These are phyloP conservation scores for Odonthalia washingtoniensis DNA, from an alignment of 31 red algal genomes.

Conservation along the genomic window DNA sequence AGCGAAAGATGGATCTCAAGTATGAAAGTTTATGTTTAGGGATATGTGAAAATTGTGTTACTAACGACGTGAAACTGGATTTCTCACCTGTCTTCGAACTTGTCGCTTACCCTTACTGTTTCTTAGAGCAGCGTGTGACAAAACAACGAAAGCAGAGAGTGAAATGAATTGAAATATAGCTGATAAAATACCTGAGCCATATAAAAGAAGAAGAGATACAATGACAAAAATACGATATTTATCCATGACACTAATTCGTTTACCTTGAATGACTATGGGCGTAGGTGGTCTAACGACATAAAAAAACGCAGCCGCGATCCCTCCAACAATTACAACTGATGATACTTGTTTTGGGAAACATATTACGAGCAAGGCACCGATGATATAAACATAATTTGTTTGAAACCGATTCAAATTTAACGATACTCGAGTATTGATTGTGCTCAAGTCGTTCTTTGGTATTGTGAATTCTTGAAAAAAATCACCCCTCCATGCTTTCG, in stretches of 20 bases:
- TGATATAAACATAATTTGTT: neutral
- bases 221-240: neutral
- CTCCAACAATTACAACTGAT: neutral
- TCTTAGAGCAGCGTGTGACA: neutral
- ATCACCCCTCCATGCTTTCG: neutral
- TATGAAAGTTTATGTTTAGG: no score
- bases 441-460: neutral
- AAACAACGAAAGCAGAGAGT: constrained; percentile 8
- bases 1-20: no score
- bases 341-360: neutral
- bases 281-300: neutral
- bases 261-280: neutral
- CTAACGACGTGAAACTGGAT: no score
- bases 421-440: neutral
- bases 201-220: neutral
- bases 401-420: neutral
- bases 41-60: no score
- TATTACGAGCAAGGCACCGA: neutral
- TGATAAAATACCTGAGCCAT: neutral
- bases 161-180: neutral
- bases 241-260: neutral
- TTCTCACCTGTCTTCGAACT: no score
- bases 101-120: no score
- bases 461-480: neutral
- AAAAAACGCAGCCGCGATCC: neutral